Percentiles rank a stretch among this genome's conserved stretches.
phyloP scores from a whole-genome alignment of 2,329 filamentous ascomycete species.

The Paecilomyces variotii region DNA sequence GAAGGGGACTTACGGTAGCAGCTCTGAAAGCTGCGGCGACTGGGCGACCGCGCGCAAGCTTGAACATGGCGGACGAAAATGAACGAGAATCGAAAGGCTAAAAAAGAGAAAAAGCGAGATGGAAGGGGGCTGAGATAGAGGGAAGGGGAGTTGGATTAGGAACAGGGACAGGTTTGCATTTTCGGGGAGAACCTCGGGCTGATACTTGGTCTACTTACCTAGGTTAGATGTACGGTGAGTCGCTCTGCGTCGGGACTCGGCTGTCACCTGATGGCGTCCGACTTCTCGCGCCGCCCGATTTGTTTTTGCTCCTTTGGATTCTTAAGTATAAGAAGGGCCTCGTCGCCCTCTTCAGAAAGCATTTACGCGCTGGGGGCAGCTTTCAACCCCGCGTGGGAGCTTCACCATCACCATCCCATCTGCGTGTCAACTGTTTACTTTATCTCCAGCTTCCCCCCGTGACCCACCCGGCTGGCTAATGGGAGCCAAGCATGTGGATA shows the following conservation, averaged over 20 bases:
- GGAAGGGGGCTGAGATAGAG: constrained; percentile 7
- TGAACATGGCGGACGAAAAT: constrained; percentile 63
- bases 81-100: constrained; percentile 10
- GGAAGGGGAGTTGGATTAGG: constrained; percentile 7
- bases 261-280: constrained; percentile 12
- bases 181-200: constrained; percentile 22
- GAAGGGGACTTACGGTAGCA: constrained; percentile 55
- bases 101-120: constrained; percentile 9
- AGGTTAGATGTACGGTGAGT: constrained; percentile 14
- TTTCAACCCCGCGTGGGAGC: not conserved
- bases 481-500: not conserved
- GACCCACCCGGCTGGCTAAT: not conserved
- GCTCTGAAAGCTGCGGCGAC: constrained; percentile 72
- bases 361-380: not conserved
- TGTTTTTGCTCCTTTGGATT: not conserved
- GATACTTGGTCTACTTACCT: constrained; percentile 11
- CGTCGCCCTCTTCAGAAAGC: not conserved
- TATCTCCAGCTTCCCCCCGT: not conserved
- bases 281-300: not conserved
- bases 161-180: constrained; percentile 30
- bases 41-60: constrained; percentile 72
- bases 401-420: not conserved
- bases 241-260: constrained; percentile 4
- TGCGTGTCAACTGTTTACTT: not conserved
- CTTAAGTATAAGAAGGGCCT: not conserved